Percentiles rank a stretch among this genome's conserved stretches.
Conservation (phyloP, 2,329 filamentous ascomycete genomes). For the Sclerotinia glacialis region DNA sequence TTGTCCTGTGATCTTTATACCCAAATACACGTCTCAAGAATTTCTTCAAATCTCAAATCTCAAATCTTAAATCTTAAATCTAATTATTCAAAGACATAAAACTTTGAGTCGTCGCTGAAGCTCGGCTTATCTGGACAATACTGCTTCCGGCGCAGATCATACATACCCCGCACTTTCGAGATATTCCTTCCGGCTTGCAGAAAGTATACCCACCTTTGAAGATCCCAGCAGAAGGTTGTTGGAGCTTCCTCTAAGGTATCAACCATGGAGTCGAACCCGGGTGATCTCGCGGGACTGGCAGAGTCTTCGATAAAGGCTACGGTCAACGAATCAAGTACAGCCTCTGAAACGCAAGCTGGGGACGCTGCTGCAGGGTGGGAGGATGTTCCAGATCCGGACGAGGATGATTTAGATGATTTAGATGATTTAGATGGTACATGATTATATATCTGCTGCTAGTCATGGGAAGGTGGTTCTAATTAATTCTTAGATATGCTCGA, state of each 20-base stretch:
- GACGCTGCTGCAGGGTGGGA: constrained; percentile 38
- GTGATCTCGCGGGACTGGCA: constrained; percentile 28
- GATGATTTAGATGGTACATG: constrained; percentile 82
- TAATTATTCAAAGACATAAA: background rate
- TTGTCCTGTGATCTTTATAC: background rate
- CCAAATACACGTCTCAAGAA: background rate
- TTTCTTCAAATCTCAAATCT: background rate
- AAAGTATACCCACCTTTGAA: constrained; percentile 17
- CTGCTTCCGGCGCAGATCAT: constrained; percentile 12
- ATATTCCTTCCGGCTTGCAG: constrained; percentile 15
- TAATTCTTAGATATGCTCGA: constrained; percentile 74
- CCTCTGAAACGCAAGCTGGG: constrained; percentile 18
- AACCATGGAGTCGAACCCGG: constrained; percentile 33
- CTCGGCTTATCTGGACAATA: background rate
- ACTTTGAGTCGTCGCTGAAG: background rate
- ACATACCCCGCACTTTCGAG: constrained; percentile 23
- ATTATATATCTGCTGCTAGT: background rate
- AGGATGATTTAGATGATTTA: constrained; percentile 83
- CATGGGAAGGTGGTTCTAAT: background rate
- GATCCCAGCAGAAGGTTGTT: constrained; percentile 17
- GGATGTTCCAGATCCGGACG: constrained; percentile 81
- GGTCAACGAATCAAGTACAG: constrained; percentile 25
- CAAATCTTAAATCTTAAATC: background rate
- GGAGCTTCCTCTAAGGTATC: constrained; percentile 3
- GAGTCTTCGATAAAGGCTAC: constrained; percentile 24